phyloP scores from a whole-genome alignment of 164 flowering plant genomes.

The Liquidambar formosana region DNA sequence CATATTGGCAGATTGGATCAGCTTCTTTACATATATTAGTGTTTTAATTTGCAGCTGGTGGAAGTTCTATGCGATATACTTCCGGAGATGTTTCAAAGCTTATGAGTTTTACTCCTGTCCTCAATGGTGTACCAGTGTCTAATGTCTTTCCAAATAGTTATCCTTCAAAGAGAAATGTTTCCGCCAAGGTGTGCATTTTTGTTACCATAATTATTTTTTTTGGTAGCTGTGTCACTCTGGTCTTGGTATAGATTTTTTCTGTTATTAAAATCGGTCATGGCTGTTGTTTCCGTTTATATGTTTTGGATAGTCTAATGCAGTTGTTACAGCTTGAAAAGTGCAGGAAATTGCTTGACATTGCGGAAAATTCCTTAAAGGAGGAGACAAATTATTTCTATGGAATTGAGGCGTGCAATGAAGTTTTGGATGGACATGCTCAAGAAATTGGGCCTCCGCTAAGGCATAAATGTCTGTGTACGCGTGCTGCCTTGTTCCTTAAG shows the following conservation, averaged over 20 bases:
- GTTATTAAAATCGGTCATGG: too few relatives aligned
- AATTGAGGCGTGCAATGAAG: constrained; percentile 89
- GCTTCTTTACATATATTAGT: background rate
- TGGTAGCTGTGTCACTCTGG: background rate
- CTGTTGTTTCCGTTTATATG: constrained; percentile 3
- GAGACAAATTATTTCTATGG: constrained; percentile 54
- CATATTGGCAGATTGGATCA: background rate
- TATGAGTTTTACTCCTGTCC: constrained; percentile 41
- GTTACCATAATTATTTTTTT: background rate
- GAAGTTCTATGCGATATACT: constrained; percentile 50
- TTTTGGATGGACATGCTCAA: constrained; percentile 62
- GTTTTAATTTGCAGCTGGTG: constrained; percentile 45
- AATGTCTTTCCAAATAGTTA: constrained; percentile 23
- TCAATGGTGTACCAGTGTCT: constrained; percentile 31
- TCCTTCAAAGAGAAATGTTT: constrained; percentile 19
- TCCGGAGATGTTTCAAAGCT: constrained; percentile 60
- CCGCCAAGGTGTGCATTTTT: constrained; percentile 41
- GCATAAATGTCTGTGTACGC: constrained; percentile 73
- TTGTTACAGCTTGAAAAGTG: constrained; percentile 61
- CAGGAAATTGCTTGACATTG: constrained; percentile 61
- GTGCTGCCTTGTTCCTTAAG: constrained; percentile 90
- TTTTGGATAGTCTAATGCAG: constrained; percentile 18
- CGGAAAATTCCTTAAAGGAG: constrained; percentile 56
- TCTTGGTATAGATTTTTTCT: background rate
- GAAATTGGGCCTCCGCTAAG: constrained; percentile 50